These are phyloP conservation scores for Schizophyllum commune DNA, from an alignment of 1,284 basidiomycete genomes.

Conservation along the genomic window DNA sequence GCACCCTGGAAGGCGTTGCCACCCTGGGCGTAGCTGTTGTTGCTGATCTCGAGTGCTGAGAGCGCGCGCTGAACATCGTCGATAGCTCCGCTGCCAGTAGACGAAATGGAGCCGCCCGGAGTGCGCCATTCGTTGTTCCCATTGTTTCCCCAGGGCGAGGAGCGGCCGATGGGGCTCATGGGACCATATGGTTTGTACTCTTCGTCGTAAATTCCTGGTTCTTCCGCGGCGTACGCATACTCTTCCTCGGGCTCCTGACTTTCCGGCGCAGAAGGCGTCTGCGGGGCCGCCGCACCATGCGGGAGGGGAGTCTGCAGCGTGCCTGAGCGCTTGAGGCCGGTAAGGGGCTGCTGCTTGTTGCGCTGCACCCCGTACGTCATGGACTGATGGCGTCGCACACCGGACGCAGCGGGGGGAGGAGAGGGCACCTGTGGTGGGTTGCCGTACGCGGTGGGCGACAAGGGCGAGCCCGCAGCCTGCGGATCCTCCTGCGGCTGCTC, in stretches of 20 bases:
- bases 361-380: constrained; percentile 60
- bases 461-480: constrained; percentile 53
- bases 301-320: constrained; percentile 55
- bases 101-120: constrained; percentile 26
- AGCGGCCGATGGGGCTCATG: constrained; percentile 54
- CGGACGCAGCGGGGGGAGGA: constrained; percentile 58
- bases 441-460: constrained; percentile 54
- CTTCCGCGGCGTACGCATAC: constrained; percentile 42
- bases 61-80: constrained; percentile 73
- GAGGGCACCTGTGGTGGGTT: constrained; percentile 49
- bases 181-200: constrained; percentile 50
- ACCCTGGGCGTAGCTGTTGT: constrained; percentile 23
- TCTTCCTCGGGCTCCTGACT: constrained; percentile 62
- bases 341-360: constrained; percentile 34
- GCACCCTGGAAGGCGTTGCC: constrained; percentile 27
- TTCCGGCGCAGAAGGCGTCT: constrained; percentile 31
- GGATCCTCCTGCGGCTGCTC: constrained; percentile 10
- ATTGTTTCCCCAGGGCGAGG: constrained; percentile 53
- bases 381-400: constrained; percentile 71
- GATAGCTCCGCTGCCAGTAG: constrained; percentile 27
- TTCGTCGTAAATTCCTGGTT: constrained; percentile 43
- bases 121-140: constrained; percentile 55
- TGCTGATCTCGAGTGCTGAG: constrained; percentile 53
- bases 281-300: constrained; percentile 29
- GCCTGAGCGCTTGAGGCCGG: constrained; percentile 62